Evolutionary conservation across 108 stramenopile species (phyloP).

Genomic region (Cyclostephanos invisitatus): DNA sequence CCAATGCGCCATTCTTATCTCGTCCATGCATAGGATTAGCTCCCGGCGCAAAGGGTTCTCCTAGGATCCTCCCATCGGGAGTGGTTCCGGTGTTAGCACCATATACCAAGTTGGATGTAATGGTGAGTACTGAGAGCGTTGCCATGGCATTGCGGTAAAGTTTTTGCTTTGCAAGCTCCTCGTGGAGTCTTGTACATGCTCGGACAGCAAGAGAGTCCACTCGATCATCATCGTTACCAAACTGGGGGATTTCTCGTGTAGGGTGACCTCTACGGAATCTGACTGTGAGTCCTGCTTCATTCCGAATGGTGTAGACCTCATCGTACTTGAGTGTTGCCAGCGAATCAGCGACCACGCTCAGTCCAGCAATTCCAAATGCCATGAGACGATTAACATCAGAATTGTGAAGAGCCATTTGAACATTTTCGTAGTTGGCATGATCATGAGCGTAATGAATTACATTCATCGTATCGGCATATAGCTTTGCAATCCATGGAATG

Average conservation of each 20-base stretch:
- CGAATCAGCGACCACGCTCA: conserved; percentile 66
- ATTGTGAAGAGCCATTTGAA: conserved; percentile 73
- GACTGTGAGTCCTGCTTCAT: conserved; percentile 57
- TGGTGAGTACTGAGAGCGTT: conserved; percentile 66
- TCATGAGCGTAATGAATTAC: conserved; percentile 69
- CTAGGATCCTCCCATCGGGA: conserved; percentile 58
- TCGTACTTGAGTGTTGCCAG: conserved; percentile 66
- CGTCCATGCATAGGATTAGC: conserved; percentile 50
- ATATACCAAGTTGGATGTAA: conserved; percentile 70
- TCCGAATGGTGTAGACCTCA: conserved; percentile 62
- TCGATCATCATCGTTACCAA: conserved; percentile 61
- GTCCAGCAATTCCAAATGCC: conserved; percentile 69
- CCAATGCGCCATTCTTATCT: conserved; percentile 68
- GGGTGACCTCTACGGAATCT: conserved; percentile 57
- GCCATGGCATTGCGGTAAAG: conserved; percentile 64
- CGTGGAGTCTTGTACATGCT: conserved; percentile 45
- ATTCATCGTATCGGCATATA: conserved; percentile 82
- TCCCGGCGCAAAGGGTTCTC: conserved; percentile 65
- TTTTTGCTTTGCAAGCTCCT: conserved; percentile 60
- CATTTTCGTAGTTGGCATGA: conserved; percentile 55
- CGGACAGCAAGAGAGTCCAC: conserved; percentile 57
- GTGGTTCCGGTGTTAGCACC: conserved; percentile 64
- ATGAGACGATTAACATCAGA: conserved; percentile 65
- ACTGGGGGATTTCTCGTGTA: conserved; percentile 50
- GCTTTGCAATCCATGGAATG: conserved; percentile 70